These are phyloP conservation scores for Mycosarcoma mackinlayi DNA, from an alignment of 1,284 basidiomycete species.

Conservation along the genomic window DNA sequence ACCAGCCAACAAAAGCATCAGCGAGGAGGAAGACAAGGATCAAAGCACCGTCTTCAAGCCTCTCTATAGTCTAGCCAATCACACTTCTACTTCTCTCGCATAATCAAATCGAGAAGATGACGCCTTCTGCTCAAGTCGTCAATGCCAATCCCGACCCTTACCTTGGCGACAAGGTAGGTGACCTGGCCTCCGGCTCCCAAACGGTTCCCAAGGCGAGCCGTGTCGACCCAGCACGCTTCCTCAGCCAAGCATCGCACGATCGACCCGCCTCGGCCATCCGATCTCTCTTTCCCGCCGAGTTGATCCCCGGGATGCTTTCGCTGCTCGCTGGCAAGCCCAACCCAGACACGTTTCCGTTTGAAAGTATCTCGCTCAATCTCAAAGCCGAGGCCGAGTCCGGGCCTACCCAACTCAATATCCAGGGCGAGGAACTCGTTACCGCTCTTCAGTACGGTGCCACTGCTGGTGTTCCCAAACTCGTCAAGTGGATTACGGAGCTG, in stretches of 20 bases:
- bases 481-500: conserved; percentile 74
- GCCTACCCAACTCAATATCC: conserved; percentile 59
- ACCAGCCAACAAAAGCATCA: neutral
- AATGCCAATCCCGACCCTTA: conserved; percentile 29
- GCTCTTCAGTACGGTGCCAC: conserved; percentile 74
- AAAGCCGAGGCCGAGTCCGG: conserved; percentile 63
- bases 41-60: neutral
- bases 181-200: conserved; percentile 17
- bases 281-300: conserved; percentile 80
- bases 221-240: conserved; percentile 39
- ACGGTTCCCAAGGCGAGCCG: conserved; percentile 29
- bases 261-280: conserved; percentile 70
- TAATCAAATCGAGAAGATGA: conserved; percentile 11
- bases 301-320: conserved; percentile 82
- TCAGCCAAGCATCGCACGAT: conserved; percentile 23
- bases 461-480: conserved; percentile 76
- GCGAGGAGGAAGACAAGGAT: neutral
- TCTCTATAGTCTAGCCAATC: too few relatives aligned
- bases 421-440: conserved; percentile 64
- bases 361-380: conserved; percentile 74
- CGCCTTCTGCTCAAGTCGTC: conserved; percentile 39
- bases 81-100: neutral
- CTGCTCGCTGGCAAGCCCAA: conserved; percentile 80
- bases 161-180: conserved; percentile 41
- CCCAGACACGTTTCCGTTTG: conserved; percentile 87